phyloP scores from a whole-genome alignment of 2,329 filamentous ascomycete genomes.

The Endocalyx cinctus region DNA sequence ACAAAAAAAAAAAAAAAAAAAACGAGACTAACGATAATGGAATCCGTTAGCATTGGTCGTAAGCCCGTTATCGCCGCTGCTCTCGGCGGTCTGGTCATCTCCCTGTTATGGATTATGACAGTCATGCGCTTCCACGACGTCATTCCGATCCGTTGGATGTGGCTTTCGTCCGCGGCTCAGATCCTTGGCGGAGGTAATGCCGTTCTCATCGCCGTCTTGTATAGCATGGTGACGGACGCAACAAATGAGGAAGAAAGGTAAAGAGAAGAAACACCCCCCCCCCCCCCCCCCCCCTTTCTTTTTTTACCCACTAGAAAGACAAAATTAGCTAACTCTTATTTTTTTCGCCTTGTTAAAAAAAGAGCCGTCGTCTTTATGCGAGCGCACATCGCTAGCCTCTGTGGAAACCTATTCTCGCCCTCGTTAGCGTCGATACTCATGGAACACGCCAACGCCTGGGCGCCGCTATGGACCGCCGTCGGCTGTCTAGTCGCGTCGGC shows the following conservation, averaged over 20 bases:
- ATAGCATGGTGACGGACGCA: conserved; percentile 32
- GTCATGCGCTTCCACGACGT: conserved; percentile 28
- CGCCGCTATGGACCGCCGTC: conserved; percentile 16
- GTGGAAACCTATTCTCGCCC: conserved; percentile 31
- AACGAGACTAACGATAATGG: too few species aligned
- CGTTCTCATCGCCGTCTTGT: conserved; percentile 26
- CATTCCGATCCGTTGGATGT: conserved; percentile 31
- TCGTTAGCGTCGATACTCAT: conserved; percentile 24
- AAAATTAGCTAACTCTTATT: background rate
- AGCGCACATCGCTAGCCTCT: conserved; percentile 48
- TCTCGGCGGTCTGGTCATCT: conserved; percentile 25
- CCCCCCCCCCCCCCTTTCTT: background rate
- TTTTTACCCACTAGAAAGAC: background rate
- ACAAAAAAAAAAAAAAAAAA: too few species aligned
- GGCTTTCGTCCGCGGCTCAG: conserved; percentile 25
- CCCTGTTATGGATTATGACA: conserved; percentile 19
- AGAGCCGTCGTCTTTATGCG: conserved; percentile 41
- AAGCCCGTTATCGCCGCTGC: conserved; percentile 29
- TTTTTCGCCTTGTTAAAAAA: background rate
- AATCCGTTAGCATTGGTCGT: conserved; percentile 28
- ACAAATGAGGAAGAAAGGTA: conserved; percentile 30
- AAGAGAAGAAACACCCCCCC: background rate
- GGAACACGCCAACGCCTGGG: conserved; percentile 22
- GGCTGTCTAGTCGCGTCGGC: conserved; percentile 9
- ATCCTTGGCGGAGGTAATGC: conserved; percentile 33